A percentile compares a stretch with the other conserved stretches of the same genome.
Conservation (phyloP, 1,139 yeast species). For the Cylindricascospora bacillispora region DNA sequence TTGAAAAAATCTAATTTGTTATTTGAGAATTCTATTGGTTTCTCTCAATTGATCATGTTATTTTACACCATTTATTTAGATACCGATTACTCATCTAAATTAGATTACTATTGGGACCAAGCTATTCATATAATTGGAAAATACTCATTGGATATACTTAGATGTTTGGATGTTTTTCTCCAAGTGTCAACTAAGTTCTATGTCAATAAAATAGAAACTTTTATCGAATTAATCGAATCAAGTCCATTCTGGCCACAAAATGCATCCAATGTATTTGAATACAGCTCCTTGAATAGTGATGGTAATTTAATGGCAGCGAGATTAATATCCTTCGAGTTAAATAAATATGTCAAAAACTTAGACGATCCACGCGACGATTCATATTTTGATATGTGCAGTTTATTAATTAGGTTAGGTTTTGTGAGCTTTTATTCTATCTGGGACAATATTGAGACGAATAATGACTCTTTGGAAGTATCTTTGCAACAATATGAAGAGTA, state of each 20-base stretch:
- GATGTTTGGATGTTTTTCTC: conserved; percentile 51
- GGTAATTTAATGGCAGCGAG: conserved; percentile 53
- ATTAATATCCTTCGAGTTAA: conserved; percentile 45
- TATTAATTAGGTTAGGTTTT: conserved; percentile 58
- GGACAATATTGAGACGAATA: conserved; percentile 40
- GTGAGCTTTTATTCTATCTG: conserved; percentile 53
- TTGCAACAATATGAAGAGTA: conserved; percentile 37
- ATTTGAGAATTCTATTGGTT: conserved; percentile 79
- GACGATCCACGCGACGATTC: conserved; percentile 23
- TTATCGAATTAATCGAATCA: conserved; percentile 35
- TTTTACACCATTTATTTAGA: conserved; percentile 34
- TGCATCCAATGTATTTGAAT: conserved; percentile 20
- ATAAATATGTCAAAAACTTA: conserved; percentile 19
- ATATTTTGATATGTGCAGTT: conserved; percentile 36
- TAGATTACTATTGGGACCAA: conserved; percentile 37
- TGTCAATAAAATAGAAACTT: conserved; percentile 34
- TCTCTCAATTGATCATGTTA: conserved; percentile 49
- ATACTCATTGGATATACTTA: conserved; percentile 63
- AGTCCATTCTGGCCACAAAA: conserved; percentile 60
- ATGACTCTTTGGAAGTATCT: conserved; percentile 25
- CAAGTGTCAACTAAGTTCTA: conserved; percentile 38
- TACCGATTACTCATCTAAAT: conserved; percentile 32
- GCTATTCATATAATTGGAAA: conserved; percentile 59
- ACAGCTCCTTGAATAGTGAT: conserved; percentile 31
- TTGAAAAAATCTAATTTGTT: conserved; percentile 61